These are phyloP conservation scores for Candida adriatica DNA, from an alignment of 805 yeast genomes.

Conservation along the genomic window DNA sequence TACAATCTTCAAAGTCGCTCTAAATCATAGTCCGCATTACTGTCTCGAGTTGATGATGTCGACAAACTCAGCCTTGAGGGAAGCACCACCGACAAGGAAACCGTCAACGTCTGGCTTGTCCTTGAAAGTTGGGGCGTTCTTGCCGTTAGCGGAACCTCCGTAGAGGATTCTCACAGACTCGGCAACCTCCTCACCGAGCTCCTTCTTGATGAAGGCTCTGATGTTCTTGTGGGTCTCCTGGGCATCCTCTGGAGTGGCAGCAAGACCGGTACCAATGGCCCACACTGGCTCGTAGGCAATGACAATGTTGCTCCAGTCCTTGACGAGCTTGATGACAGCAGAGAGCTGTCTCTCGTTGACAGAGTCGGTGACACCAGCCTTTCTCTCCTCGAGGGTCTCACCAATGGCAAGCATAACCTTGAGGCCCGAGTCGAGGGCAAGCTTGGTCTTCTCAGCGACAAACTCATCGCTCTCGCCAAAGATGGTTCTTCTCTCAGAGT, in stretches of 20 bases:
- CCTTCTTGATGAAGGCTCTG: slow-evolving; percentile 72
- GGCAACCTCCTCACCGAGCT: slow-evolving; percentile 76
- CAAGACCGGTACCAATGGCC: slow-evolving; percentile 99
- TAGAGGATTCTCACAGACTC: slow-evolving; percentile 81
- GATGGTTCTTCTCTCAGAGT: slow-evolving; percentile 96
- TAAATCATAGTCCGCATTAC: too few relatives aligned
- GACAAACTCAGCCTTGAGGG: slow-evolving; percentile 95
- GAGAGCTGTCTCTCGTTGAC: slow-evolving; percentile 85
- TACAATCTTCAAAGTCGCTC: too few relatives aligned
- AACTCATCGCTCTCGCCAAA: slow-evolving; percentile 86
- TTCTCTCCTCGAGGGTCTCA: slow-evolving; percentile 93
- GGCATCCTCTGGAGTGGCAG: slow-evolving; percentile 98
- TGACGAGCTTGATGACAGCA: slow-evolving; percentile 75
- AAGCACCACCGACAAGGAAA: slow-evolving; percentile 99
- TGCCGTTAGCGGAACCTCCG: slow-evolving; percentile 98
- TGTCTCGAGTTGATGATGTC: slow-evolving; percentile 91
- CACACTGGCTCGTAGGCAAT: slow-evolving; percentile 99
- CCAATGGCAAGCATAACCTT: slow-evolving; percentile 95
- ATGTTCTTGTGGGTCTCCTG: slow-evolving; percentile 88
- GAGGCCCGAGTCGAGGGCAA: slow-evolving; percentile 84
- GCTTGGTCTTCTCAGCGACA: slow-evolving; percentile 90
- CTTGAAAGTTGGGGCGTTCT: slow-evolving; percentile 84
- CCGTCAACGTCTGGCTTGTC: slow-evolving; percentile 95
- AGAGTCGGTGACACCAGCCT: slow-evolving; percentile 76
- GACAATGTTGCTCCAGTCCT: slow-evolving; percentile 89